Percentiles rank a stretch among this genome's conserved stretches.
These are phyloP conservation scores for Nectriaceae sp. DNA, from an alignment of 2,329 filamentous ascomycete genomes.

Conservation along the genomic window DNA sequence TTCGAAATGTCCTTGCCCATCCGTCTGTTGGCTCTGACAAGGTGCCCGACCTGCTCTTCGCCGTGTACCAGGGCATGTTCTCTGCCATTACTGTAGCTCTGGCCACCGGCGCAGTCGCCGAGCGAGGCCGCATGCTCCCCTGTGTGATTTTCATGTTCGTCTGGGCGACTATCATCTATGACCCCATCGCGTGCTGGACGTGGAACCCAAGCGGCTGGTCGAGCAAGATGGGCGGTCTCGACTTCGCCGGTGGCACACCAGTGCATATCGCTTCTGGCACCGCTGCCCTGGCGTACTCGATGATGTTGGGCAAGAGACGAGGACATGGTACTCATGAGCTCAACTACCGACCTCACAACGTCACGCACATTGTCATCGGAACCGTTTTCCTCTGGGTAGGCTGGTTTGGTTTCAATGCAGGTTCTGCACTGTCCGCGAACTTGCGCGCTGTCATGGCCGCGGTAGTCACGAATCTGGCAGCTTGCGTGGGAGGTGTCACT, in stretches of 20 bases:
- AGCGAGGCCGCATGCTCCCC: conserved; percentile 84
- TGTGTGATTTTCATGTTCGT: conserved; percentile 92
- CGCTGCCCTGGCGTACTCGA: conserved; percentile 84
- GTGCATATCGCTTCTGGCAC: conserved; percentile 85
- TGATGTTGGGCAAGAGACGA: conserved; percentile 85
- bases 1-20: conserved; percentile 71
- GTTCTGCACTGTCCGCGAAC: conserved; percentile 79
- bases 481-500: conserved; percentile 81
- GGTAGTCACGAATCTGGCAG: conserved; percentile 82
- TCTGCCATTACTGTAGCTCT: conserved; percentile 84
- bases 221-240: conserved; percentile 75
- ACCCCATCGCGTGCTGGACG: conserved; percentile 92
- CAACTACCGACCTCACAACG: conserved; percentile 91
- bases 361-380: conserved; percentile 88
- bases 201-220: conserved; percentile 87
- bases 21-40: conserved; percentile 73
- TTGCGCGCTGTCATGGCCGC: conserved; percentile 85
- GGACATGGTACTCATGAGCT: conserved; percentile 86
- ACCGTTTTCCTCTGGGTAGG: conserved; percentile 95
- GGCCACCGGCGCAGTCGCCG: conserved; percentile 81
- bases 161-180: conserved; percentile 88
- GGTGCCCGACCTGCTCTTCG: conserved; percentile 83
- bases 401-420: conserved; percentile 95
- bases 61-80: conserved; percentile 88
- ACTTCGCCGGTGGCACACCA: conserved; percentile 88